Evolutionary conservation across 306 rosid genomes (phyloP).

Genomic region (Begonia loranthoides): DNA sequence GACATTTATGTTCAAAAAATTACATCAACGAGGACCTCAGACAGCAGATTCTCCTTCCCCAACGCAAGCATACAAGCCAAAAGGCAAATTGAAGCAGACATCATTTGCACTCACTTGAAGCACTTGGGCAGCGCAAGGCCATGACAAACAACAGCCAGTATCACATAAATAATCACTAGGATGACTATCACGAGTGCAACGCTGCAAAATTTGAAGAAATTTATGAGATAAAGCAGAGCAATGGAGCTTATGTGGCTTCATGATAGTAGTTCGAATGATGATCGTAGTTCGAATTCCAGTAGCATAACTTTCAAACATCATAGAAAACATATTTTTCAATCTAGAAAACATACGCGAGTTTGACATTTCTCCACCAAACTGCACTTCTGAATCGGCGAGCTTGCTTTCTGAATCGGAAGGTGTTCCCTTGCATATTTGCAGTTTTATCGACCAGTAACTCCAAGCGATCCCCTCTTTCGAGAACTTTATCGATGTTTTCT

Average conservation of each 20-base stretch:
- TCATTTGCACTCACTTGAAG: constrained; percentile 13
- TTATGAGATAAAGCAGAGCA: too few species aligned
- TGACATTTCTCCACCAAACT: constrained; percentile 98
- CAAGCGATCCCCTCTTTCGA: constrained; percentile 90
- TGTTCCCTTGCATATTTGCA: constrained; percentile 87
- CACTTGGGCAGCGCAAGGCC: constrained; percentile 72
- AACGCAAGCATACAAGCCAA: too few species aligned
- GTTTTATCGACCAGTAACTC: constrained; percentile 96
- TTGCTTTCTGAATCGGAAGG: constrained; percentile 88
- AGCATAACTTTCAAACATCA: neutral
- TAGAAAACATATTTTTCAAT: neutral
- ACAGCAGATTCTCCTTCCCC: too few species aligned
- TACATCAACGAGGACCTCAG: neutral
- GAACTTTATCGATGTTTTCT: constrained; percentile 92
- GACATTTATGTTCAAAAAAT: too few species aligned
- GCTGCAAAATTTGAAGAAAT: constrained; percentile 36
- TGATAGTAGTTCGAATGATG: constrained; percentile 16
- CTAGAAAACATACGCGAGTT: constrained; percentile 60
- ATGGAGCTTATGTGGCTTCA: neutral
- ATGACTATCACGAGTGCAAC: constrained; percentile 58
- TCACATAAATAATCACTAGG: constrained; percentile 53
- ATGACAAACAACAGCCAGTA: constrained; percentile 83
- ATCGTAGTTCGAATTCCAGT: constrained; percentile 13
- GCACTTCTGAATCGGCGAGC: constrained; percentile 89
- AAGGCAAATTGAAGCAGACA: constrained; percentile 4